phyloP scores from a whole-genome alignment of 2,329 filamentous ascomycete species.

The Monilinia laxa region DNA sequence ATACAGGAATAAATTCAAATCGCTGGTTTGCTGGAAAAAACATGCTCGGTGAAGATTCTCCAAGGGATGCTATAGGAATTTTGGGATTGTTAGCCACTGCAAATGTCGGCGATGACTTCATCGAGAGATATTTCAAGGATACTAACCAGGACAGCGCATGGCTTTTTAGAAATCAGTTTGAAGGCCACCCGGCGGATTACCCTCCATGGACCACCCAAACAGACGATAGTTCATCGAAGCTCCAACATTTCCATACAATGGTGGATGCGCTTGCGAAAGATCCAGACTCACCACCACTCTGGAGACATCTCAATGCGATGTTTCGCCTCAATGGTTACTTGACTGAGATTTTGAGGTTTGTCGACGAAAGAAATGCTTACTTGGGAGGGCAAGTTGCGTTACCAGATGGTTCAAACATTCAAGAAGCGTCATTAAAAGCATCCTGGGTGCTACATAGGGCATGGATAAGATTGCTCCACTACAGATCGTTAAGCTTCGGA shows the following conservation, averaged over 20 bases:
- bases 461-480: conserved; percentile 28
- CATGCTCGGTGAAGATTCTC: neutral
- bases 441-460: conserved; percentile 27
- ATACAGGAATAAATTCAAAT: neutral
- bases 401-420: conserved; percentile 23
- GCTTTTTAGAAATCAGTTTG: neutral
- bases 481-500: conserved; percentile 24
- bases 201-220: neutral
- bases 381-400: conserved; percentile 1
- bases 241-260: conserved; percentile 6
- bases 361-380: conserved; percentile 9
- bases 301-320: conserved; percentile 15
- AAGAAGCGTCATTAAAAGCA: neutral
- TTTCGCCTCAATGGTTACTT: conserved; percentile 14
- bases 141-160: neutral
- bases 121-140: conserved; percentile 5
- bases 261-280: conserved; percentile 1
- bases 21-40: neutral
- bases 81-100: conserved; percentile 14
- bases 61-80: neutral
- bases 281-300: neutral
- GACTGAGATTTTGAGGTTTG: conserved; percentile 15
- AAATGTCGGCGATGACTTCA: neutral
- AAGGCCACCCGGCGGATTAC: conserved; percentile 17
- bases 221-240: neutral